A percentile compares a stretch with the other conserved stretches of the same genome.
Conservation (phyloP, 495 filamentous ascomycete species). For the Daldinia vernicosa region DNA sequence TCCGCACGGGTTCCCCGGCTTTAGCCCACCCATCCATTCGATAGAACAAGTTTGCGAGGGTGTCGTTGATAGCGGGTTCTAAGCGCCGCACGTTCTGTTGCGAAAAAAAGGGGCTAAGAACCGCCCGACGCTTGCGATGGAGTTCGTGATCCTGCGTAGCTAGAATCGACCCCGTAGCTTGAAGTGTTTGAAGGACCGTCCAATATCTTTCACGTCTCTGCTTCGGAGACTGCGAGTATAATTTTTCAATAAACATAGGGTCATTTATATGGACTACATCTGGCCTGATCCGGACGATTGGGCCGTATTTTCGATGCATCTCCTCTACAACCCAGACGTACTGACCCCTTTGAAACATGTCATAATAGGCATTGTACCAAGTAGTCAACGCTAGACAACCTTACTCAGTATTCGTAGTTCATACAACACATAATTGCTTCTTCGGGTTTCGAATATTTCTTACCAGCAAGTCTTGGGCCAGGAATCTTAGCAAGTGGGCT, state of each 20-base stretch:
- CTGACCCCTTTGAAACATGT: conserved; percentile 26
- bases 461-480: conserved; percentile 54
- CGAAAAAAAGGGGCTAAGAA: conserved; percentile 53
- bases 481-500: conserved; percentile 56
- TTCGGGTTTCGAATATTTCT: neutral
- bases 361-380: conserved; percentile 50
- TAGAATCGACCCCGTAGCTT: conserved; percentile 40
- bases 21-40: conserved; percentile 34
- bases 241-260: conserved; percentile 36
- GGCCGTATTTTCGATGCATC: conserved; percentile 45
- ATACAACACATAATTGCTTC: neutral
- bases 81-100: conserved; percentile 46
- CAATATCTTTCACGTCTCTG: conserved; percentile 27
- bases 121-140: conserved; percentile 50
- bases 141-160: conserved; percentile 46
- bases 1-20: conserved; percentile 3
- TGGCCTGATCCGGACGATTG: conserved; percentile 29
- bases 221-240: conserved; percentile 30
- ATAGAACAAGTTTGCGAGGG: conserved; percentile 20
- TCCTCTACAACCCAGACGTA: conserved; percentile 41
- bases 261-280: conserved; percentile 36
- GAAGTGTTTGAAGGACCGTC: conserved; percentile 20
- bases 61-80: conserved; percentile 44
- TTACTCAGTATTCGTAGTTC: neutral
- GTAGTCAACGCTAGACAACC: conserved; percentile 46